Base-by-base conservation (phyloP, 495 filamentous ascomycete species). In the Penicillium maclennaniae region DNA sequence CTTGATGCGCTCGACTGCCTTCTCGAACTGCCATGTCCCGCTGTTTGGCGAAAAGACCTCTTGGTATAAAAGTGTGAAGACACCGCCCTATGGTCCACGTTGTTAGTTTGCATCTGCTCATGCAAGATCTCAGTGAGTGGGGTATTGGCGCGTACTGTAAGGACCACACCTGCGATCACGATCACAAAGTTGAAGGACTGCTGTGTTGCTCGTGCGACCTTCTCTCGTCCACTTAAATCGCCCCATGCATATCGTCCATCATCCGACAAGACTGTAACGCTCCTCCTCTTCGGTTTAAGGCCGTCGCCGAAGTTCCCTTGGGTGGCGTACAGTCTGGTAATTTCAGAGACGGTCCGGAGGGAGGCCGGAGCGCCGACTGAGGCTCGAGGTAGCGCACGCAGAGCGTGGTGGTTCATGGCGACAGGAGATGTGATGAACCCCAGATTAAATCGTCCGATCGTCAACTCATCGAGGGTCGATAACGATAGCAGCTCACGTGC, bases 21-120 rank as follows among this genome's bases (percentile, higher is more conserved):
- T 85, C 69, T 95, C 96, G 74, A 95, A 98, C 68, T 95, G 87
- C 60, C 82, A 83, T 23, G 86, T 90, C 66, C 87, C 86, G 69
- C 88, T 92, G 65, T 92, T 86, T 3, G 87, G 83, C 12, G 88
- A 87, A 66, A 97, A 86, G 17, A 97, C 88, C 44, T 98, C 93
- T 9, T 79, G 76, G 66, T 89, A 97, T 27, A 98, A 79, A 34
- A 95, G 71, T 53, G 86, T 87, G 54, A 82, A 76, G 17, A 95
- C 85, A 34, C 84, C 83, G 58, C 85, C 84, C 89, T 92, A 65
- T 34, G 15, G 31, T 34, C 31, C 31, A 14, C 9, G 10, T 4
- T 3, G 31, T 34, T 34, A 34, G 31, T 4, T 14, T 34, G 9
- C 31, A 34, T 34, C 3, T 2, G 8, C 6, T 1, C 31, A 12